Evolutionary conservation across 257 asterid species (phyloP).

Genomic region (Solanum pinnatisectum): DNA sequence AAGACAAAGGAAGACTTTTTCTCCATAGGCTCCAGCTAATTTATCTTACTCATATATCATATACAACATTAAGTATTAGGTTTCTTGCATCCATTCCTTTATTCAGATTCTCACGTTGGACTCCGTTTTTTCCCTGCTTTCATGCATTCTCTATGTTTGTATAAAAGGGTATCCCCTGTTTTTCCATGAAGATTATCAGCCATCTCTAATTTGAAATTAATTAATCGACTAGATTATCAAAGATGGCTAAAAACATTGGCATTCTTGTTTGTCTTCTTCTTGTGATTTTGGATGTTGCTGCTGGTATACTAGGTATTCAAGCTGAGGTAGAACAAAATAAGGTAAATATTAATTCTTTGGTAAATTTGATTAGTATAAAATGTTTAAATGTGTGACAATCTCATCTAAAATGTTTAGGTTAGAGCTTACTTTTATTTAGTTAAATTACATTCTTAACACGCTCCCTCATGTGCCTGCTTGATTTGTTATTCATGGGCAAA

Average conservation of each 20-base stretch:
- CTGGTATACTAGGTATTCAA: constrained; percentile 36
- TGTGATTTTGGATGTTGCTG: constrained; percentile 25
- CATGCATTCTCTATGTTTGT: background rate
- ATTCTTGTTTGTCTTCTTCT: constrained; percentile 25
- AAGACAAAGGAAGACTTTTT: constrained; percentile 50
- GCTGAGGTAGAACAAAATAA: constrained; percentile 37
- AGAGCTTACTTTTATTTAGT: background rate
- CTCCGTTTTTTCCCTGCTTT: background rate
- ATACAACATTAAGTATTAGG: constrained; percentile 2
- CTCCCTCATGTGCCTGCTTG: background rate
- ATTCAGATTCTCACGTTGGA: constrained; percentile 41
- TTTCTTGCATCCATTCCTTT: constrained; percentile 28
- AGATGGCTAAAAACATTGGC: constrained; percentile 18
- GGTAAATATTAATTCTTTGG: background rate
- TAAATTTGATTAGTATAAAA: background rate
- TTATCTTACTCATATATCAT: constrained; percentile 13
- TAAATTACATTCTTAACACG: background rate
- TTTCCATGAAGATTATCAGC: background rate
- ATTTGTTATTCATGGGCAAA: background rate
- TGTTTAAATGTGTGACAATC: rapidly evolving
- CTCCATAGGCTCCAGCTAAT: constrained; percentile 35
- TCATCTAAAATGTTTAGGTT: background rate
- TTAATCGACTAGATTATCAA: background rate
- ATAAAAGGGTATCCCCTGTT: background rate
- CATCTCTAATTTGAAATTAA: background rate